phyloP scores from a whole-genome alignment of 495 filamentous ascomycete species.

The Pyrenopolyporus hunteri region DNA sequence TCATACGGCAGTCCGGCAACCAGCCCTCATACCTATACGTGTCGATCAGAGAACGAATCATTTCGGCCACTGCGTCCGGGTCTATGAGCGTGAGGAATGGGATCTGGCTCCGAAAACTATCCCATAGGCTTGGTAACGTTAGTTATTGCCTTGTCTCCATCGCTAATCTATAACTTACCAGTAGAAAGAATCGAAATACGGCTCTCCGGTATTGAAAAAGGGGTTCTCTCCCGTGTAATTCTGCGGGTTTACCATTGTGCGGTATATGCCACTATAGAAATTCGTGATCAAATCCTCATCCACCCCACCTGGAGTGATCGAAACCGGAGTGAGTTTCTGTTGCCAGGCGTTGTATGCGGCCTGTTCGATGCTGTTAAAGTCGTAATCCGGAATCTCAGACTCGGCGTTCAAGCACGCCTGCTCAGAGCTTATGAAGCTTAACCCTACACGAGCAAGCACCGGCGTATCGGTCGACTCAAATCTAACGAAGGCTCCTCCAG shows the following conservation, averaged over 20 bases:
- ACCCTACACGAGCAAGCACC: slow-evolving; percentile 66
- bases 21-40: slow-evolving; percentile 74
- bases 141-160: slow-evolving; percentile 23
- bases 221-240: slow-evolving; percentile 84
- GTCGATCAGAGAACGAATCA: slow-evolving; percentile 74
- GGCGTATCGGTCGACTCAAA: slow-evolving; percentile 57
- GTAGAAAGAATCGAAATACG: slow-evolving; percentile 84
- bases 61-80: slow-evolving; percentile 65
- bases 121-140: slow-evolving; percentile 62
- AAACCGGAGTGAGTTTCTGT: slow-evolving; percentile 65
- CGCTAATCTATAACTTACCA: slow-evolving; percentile 51
- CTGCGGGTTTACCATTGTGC: slow-evolving; percentile 75
- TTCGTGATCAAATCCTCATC: slow-evolving; percentile 61
- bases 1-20: slow-evolving; percentile 70
- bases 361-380: slow-evolving; percentile 62
- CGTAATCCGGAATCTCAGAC: slow-evolving; percentile 68
- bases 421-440: slow-evolving; percentile 71
- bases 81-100: slow-evolving; percentile 74
- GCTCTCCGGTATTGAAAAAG: slow-evolving; percentile 71
- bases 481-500: slow-evolving; percentile 67
- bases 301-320: slow-evolving; percentile 60
- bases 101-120: slow-evolving; percentile 73
- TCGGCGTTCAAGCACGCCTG: slow-evolving; percentile 73
- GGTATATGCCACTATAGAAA: slow-evolving; percentile 75
- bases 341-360: slow-evolving; percentile 66